These are phyloP conservation scores for Rhynchosporium graminicola DNA, from an alignment of 2,329 filamentous ascomycete genomes.

Conservation along the genomic window DNA sequence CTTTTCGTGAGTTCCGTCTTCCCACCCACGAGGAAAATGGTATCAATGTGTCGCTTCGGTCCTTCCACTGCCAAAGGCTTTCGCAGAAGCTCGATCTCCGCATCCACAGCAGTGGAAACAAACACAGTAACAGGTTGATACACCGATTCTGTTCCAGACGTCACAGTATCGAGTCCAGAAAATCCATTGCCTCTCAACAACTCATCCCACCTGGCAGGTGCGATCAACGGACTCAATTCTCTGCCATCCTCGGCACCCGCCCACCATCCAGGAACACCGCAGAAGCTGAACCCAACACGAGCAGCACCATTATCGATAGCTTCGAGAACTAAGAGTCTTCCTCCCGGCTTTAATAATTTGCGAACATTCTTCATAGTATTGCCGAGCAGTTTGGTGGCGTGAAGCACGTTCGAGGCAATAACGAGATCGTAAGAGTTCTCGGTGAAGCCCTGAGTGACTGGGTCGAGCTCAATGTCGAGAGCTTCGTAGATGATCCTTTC, in stretches of 20 bases:
- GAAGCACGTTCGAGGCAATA: conserved; percentile 31
- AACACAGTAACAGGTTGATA: conserved; percentile 27
- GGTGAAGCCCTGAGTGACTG: conserved; percentile 27
- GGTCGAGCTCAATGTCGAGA: conserved; percentile 32
- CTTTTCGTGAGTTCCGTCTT: neutral
- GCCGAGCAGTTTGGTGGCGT: conserved; percentile 32
- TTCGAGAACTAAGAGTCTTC: conserved; percentile 37
- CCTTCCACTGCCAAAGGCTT: conserved; percentile 28
- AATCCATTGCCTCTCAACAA: conserved; percentile 12
- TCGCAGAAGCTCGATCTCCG: conserved; percentile 5
- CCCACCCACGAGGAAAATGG: conserved; percentile 6
- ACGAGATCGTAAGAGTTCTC: conserved; percentile 23
- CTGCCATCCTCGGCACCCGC: conserved; percentile 37
- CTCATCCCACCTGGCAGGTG: conserved; percentile 14
- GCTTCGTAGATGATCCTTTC: conserved; percentile 35
- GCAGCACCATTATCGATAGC: conserved; percentile 34
- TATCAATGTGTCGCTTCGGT: conserved; percentile 22
- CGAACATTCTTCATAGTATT: conserved; percentile 36
- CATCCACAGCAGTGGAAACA: conserved; percentile 15
- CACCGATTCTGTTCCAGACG: conserved; percentile 8
- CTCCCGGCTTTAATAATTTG: conserved; percentile 39
- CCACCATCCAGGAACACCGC: conserved; percentile 41
- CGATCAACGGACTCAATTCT: conserved; percentile 6
- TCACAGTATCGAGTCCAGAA: conserved; percentile 20
- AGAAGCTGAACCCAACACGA: conserved; percentile 37